Base-by-base conservation (phyloP, 106 monocot species). In the Dendrobium nobile region DNA sequence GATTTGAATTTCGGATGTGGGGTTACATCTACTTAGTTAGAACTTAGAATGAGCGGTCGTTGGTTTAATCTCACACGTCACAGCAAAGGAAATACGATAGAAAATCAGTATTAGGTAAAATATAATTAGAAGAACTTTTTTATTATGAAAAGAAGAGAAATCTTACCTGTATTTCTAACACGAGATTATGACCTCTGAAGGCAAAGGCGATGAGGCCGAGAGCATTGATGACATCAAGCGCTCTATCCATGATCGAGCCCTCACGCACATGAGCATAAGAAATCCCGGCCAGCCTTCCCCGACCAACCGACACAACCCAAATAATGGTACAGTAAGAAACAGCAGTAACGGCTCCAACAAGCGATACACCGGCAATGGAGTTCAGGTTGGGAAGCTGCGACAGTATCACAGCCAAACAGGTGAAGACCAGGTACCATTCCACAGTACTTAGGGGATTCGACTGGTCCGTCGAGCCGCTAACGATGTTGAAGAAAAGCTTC, bases 311-410 rank as follows among this genome's bases (percentile, higher is more conserved):
- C 7, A 95, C 48, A 10, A 80, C 79, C 98, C 98, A 98, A 41
- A 92, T 89, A 82, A 91, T 54, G 17, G 92, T 98, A 80, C 95
- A 98, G 82, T 98, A 98, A 70, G 80, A 59, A 40, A 93, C 85
- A 9, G 98, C 98, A 1, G 92, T 85, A 73, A 87, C 31, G 0
- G 91, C 89, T 4, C 95, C 98, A 28, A 95, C 44, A 2, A 98
- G 84, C 0, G 98, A 98, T 15, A 98, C 79, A 1, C 94, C 94
- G 15, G 98, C 98, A 13, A 98, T 91, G 68, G 98, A 95, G 80
- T 98, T 98, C 78, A 98, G 94, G 82, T 98, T 94, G 7, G 98
- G 98, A 56, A 98, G 91, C 77, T 98, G 98, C 2, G 98, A 70
- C 9, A 98, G 82, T 47, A 93, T 77, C 26, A 74, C 79, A 0